Percentiles rank a stretch among this genome's conserved stretches.
These are phyloP conservation scores for Marasmius oreades DNA, from an alignment of 1,284 basidiomycete species.

Conservation along the genomic window DNA sequence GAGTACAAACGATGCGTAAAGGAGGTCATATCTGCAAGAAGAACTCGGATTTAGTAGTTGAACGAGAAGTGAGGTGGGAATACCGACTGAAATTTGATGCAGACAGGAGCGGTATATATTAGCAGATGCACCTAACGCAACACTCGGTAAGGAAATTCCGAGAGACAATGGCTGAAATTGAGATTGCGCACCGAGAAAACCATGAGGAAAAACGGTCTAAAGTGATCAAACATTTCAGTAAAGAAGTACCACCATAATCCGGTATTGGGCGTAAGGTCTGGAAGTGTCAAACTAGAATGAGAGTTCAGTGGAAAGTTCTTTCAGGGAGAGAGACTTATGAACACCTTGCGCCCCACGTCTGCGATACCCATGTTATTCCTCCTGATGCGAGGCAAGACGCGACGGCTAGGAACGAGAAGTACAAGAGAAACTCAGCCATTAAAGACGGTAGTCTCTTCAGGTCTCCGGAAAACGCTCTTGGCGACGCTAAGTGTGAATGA, in stretches of 20 bases:
- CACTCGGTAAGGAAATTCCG: constrained; percentile 19
- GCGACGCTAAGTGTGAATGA: constrained; percentile 60
- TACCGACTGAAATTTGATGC: constrained; percentile 80
- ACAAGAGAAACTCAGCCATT: constrained; percentile 47
- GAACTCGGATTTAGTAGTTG: not conserved
- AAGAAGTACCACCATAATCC: constrained; percentile 99
- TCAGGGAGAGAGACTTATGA: constrained; percentile 22
- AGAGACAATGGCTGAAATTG: constrained; percentile 3
- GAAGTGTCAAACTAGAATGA: constrained; percentile 57
- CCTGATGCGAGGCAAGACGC: constrained; percentile 54
- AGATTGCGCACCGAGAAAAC: constrained; percentile 80
- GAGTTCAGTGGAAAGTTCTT: not conserved
- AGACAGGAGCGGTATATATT: constrained; percentile 83
- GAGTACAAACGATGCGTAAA: constrained; percentile 79
- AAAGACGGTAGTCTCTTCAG: constrained; percentile 35
- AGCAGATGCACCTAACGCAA: constrained; percentile 73
- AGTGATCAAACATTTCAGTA: constrained; percentile 99
- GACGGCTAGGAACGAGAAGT: constrained; percentile 44
- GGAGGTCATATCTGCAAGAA: constrained; percentile 74
- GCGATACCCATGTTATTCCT: constrained; percentile 61
- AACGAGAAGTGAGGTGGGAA: not conserved
- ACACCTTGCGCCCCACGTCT: constrained; percentile 85
- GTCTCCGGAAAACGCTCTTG: constrained; percentile 39
- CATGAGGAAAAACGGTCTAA: constrained; percentile 92
- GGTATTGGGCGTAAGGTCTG: constrained; percentile 89